These are phyloP conservation scores for Alternaria postmessia DNA, from an alignment of 2,329 filamentous ascomycete genomes.

Conservation along the genomic window DNA sequence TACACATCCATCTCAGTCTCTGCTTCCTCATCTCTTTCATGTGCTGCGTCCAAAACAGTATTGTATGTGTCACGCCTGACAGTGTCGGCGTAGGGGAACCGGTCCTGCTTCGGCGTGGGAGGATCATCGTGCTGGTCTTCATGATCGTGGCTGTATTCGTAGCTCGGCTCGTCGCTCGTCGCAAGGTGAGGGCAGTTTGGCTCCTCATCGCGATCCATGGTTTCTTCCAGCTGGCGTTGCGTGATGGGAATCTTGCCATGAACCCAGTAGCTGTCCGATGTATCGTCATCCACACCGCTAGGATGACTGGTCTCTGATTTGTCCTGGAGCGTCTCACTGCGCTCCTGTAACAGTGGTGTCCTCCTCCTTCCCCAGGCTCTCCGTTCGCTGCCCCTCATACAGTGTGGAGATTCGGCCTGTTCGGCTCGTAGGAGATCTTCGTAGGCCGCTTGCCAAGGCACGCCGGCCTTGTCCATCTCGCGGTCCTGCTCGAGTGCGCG, in stretches of 20 bases:
- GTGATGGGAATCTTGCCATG: constrained; percentile 9
- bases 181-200: constrained; percentile 1
- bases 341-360: constrained; percentile 2
- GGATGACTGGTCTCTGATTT: constrained; percentile 1
- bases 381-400: constrained; percentile 4
- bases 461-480: constrained; percentile 45
- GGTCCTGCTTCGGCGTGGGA: constrained; percentile 35
- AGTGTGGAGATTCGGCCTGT: constrained; percentile 16
- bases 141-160: constrained; percentile 45
- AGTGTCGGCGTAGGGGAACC: constrained; percentile 6
- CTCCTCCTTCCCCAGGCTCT: constrained; percentile 17
- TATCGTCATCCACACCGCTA: constrained; percentile 14
- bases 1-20: constrained; percentile 63
- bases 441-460: constrained; percentile 65
- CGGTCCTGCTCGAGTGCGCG: constrained; percentile 60
- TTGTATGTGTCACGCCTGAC: constrained; percentile 2
- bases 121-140: constrained; percentile 47
- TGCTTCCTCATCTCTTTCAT: constrained; percentile 6
- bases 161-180: constrained; percentile 41
- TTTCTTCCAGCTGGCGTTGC: constrained; percentile 14
- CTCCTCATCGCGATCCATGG: neutral
- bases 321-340: neutral
- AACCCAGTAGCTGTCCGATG: neutral
- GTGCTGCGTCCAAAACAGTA: neutral
- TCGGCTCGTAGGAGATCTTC: constrained; percentile 64